Percentiles rank a stretch among this genome's conserved stretches.
These are phyloP conservation scores for Hirsutella thompsonii DNA, from an alignment of 2,329 filamentous ascomycete genomes.

Conservation along the genomic window DNA sequence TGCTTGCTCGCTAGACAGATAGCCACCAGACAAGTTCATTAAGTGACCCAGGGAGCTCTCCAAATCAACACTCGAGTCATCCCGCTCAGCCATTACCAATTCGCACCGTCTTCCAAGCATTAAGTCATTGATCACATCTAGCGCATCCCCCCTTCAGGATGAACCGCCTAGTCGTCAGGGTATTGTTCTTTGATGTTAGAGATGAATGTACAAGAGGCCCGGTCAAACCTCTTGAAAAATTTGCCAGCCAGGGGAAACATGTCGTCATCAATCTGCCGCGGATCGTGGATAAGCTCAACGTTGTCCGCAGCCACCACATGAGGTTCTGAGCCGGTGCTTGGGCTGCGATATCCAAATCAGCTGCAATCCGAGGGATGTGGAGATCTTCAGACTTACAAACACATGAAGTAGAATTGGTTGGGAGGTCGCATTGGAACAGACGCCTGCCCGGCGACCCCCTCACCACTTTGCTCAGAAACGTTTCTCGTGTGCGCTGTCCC, in stretches of 20 bases:
- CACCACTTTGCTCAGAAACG: constrained; percentile 13
- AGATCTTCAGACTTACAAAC: constrained; percentile 51
- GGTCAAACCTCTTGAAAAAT: constrained; percentile 81
- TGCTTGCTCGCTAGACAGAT: no score
- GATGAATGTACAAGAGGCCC: constrained; percentile 52
- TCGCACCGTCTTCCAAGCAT: no score
- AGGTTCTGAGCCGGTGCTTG: constrained; percentile 19
- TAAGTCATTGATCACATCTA: neutral
- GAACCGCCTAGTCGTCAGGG: constrained; percentile 57
- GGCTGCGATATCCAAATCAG: constrained; percentile 9
- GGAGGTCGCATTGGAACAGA: constrained; percentile 10
- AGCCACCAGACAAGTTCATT: no score
- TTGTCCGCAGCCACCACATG: constrained; percentile 54
- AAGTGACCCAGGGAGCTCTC: no score
- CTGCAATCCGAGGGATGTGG: no score
- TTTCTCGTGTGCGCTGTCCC: constrained; percentile 13
- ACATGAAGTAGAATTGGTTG: constrained; percentile 57
- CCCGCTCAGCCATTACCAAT: no score
- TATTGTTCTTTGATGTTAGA: constrained; percentile 74
- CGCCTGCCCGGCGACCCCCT: constrained; percentile 9
- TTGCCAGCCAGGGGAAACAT: constrained; percentile 64
- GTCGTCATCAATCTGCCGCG: constrained; percentile 33
- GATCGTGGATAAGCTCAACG: constrained; percentile 47
- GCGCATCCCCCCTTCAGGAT: neutral
- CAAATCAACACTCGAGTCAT: no score